Conservation (phyloP, 2,329 filamentous ascomycete species). For the Onygenales sp. region DNA sequence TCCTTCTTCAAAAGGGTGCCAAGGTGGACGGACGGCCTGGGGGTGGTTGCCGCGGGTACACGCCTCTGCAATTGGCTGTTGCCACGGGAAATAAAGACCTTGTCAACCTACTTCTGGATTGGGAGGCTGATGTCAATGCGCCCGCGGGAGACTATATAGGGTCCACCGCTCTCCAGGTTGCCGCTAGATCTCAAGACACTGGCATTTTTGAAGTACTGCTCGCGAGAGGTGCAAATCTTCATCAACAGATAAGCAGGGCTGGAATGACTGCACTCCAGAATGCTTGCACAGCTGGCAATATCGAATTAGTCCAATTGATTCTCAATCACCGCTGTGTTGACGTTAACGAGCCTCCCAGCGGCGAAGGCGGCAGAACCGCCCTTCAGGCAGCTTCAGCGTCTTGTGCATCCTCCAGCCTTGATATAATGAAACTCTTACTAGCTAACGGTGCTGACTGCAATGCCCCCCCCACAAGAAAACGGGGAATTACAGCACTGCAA, state of each 20-base stretch:
- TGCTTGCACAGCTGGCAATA: not conserved
- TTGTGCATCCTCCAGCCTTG: not conserved
- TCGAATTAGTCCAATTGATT: constrained; percentile 11
- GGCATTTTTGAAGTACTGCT: constrained; percentile 8
- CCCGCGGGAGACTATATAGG: not conserved
- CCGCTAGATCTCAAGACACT: not conserved
- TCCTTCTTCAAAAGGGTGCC: constrained; percentile 12
- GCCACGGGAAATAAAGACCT: constrained; percentile 5
- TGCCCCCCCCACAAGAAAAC: not conserved
- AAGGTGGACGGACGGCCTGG: constrained; percentile 6
- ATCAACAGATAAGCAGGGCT: not conserved
- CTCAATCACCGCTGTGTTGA: constrained; percentile 10
- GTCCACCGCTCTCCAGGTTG: constrained; percentile 1
- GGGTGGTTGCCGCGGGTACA: constrained; percentile 1
- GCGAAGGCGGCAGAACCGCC: constrained; percentile 6
- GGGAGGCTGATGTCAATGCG: constrained; percentile 28
- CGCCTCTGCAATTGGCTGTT: constrained; percentile 10
- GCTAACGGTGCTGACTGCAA: not conserved
- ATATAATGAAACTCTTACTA: not conserved
- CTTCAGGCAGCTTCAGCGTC: constrained; percentile 10
- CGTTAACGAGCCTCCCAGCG: constrained; percentile 9
- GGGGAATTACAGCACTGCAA: constrained; percentile 15
- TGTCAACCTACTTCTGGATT: constrained; percentile 18
- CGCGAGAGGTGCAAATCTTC: constrained; percentile 7
- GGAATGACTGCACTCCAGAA: constrained; percentile 15